phyloP scores from a whole-genome alignment of 495 filamentous ascomycete genomes.

The Xylaria venustula region DNA sequence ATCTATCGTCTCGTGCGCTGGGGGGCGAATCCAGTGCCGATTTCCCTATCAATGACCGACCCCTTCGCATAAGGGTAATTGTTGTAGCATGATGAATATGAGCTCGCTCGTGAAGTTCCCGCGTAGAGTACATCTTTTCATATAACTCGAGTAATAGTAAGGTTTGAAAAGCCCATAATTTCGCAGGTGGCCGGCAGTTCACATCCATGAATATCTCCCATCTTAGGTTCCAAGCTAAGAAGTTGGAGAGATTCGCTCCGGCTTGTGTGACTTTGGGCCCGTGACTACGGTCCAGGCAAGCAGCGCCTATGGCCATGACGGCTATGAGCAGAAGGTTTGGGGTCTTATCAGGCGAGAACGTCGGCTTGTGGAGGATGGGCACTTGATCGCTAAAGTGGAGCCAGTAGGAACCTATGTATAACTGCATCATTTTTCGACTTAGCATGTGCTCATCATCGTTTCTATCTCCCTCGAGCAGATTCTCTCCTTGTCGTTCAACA shows the following conservation, averaged over 20 bases:
- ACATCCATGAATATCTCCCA: slow-evolving; percentile 91
- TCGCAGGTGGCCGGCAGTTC: slow-evolving; percentile 90
- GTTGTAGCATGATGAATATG: slow-evolving; percentile 98
- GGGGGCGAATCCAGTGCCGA: slow-evolving; percentile 85
- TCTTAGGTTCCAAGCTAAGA: slow-evolving; percentile 85
- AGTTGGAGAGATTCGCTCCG: slow-evolving; percentile 76
- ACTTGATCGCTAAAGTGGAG: slow-evolving; percentile 91
- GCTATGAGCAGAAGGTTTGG: slow-evolving; percentile 83
- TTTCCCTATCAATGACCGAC: slow-evolving; percentile 87
- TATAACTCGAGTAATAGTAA: slow-evolving; percentile 87
- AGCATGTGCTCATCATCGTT: slow-evolving; percentile 72
- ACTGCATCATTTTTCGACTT: slow-evolving; percentile 91
- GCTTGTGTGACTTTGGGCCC: slow-evolving; percentile 68
- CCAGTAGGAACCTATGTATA: slow-evolving; percentile 93
- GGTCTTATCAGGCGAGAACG: slow-evolving; percentile 83
- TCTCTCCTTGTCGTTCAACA: slow-evolving; percentile 72
- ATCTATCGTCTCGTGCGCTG: slow-evolving; percentile 63
- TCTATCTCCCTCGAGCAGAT: slow-evolving; percentile 74
- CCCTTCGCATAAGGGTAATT: slow-evolving; percentile 90
- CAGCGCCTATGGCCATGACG: slow-evolving; percentile 93
- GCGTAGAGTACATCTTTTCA: slow-evolving; percentile 94
- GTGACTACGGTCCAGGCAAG: slow-evolving; percentile 79
- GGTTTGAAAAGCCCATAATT: slow-evolving; percentile 97
- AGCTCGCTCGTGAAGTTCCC: slow-evolving; percentile 88
- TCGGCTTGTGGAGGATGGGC: slow-evolving; percentile 91